phyloP scores from a whole-genome alignment of 768 basidiomycete genomes.

The Cantharellus cinnabarinus region DNA sequence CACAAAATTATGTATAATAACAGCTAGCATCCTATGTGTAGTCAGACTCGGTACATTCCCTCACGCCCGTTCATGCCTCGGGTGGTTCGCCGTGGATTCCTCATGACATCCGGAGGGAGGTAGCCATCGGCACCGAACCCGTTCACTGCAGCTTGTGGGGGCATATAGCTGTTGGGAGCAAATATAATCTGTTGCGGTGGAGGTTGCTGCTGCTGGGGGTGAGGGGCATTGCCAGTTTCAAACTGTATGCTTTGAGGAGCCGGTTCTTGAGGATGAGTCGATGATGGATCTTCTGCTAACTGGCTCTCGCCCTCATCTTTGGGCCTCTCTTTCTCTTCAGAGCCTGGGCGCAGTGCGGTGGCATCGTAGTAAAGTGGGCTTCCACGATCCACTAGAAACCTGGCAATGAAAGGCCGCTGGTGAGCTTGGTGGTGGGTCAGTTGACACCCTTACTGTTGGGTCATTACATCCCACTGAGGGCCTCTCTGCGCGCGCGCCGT shows the following conservation, averaged over 20 bases:
- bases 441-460: background rate
- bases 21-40: background rate
- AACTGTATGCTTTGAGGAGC: background rate
- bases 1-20: background rate
- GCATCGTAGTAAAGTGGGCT: background rate
- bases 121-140: background rate
- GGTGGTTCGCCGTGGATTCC: background rate
- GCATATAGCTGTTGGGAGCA: background rate
- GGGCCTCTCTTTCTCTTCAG: background rate
- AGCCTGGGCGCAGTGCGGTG: background rate
- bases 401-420: background rate
- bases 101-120: background rate
- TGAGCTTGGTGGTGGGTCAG: background rate
- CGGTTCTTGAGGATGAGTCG: background rate
- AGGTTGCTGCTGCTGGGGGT: background rate
- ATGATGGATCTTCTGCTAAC: background rate
- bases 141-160: background rate
- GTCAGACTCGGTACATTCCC: background rate
- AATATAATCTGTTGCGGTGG: background rate
- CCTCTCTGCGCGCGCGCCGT: constrained; percentile 1
- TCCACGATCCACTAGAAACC: background rate
- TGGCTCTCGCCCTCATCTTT: background rate
- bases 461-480: constrained; percentile 1
- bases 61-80: background rate
- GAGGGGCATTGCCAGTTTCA: background rate